phyloP scores from a whole-genome alignment of 768 basidiomycete species.

The Pleurotus pulmonarius region DNA sequence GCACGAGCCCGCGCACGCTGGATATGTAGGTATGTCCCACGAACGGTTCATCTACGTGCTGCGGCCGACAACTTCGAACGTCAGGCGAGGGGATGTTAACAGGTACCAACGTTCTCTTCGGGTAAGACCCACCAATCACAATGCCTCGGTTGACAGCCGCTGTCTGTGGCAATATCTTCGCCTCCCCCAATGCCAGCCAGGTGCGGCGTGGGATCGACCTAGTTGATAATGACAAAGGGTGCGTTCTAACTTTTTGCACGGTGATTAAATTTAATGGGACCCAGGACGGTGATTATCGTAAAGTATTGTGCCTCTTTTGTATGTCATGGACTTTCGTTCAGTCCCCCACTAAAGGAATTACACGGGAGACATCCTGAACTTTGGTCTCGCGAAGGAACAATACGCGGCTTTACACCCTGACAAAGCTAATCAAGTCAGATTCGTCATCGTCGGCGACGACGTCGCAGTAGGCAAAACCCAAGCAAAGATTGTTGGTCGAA shows the following conservation, averaged over 20 bases:
- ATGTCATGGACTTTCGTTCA: constrained; percentile 6
- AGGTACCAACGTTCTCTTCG: constrained; percentile 32
- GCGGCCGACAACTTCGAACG: neutral
- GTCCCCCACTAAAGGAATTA: constrained; percentile 57
- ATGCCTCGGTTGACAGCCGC: constrained; percentile 42
- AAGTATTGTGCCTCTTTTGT: constrained; percentile 43
- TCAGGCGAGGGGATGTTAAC: constrained; percentile 76
- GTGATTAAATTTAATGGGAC: neutral
- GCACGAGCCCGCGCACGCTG: constrained; percentile 89
- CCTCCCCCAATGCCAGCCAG: constrained; percentile 84
- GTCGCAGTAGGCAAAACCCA: constrained; percentile 82
- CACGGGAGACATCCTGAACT: constrained; percentile 88
- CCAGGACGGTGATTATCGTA: constrained; percentile 77
- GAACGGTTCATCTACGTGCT: neutral
- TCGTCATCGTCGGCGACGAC: constrained; percentile 86
- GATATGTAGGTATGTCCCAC: constrained; percentile 69
- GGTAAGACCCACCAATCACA: neutral
- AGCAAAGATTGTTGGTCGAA: constrained; percentile 80
- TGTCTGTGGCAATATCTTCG: constrained; percentile 87
- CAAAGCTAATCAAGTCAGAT: constrained; percentile 63
- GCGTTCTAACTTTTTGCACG: constrained; percentile 14
- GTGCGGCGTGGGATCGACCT: constrained; percentile 79
- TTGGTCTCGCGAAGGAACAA: constrained; percentile 86
- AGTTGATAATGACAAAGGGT: constrained; percentile 72
- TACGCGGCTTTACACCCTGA: constrained; percentile 68